These are phyloP conservation scores for Lecanicillium sp. DNA, from an alignment of 2,329 filamentous ascomycete species.

Conservation along the genomic window DNA sequence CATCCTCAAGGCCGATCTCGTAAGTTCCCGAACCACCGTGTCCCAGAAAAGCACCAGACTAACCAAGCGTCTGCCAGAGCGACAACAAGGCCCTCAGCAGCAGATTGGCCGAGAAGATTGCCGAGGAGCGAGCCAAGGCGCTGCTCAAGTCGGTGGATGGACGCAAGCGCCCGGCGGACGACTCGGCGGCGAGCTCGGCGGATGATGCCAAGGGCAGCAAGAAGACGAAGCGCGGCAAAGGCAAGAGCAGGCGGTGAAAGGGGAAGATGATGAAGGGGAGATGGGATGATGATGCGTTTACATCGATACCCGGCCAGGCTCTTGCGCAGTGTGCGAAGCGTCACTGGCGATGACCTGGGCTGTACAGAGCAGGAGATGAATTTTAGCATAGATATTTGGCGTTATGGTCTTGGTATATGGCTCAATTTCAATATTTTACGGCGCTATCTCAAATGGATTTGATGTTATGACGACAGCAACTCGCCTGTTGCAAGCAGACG, in stretches of 20 bases:
- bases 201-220: constrained; percentile 24
- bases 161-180: constrained; percentile 39
- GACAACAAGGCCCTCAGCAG: constrained; percentile 47
- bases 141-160: constrained; percentile 40
- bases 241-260: constrained; percentile 14
- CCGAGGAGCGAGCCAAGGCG: constrained; percentile 49
- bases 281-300: neutral
- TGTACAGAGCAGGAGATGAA: neutral
- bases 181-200: constrained; percentile 22
- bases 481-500: too few species aligned
- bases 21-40: too few species aligned
- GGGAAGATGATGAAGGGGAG: neutral
- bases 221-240: constrained; percentile 22
- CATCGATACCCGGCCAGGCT: neutral
- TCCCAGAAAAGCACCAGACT: too few species aligned
- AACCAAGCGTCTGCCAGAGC: constrained; percentile 25
- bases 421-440: too few species aligned
- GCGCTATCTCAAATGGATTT: too few species aligned
- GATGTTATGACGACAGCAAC: too few species aligned
- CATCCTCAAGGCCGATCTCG: constrained; percentile 76
- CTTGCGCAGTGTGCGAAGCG: too few species aligned
- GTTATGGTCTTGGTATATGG: too few species aligned
- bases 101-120: constrained; percentile 50
- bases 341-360: too few species aligned
- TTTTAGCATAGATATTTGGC: too few species aligned